phyloP scores from a whole-genome alignment of 108 stramenopile genomes.

The Skeletonema tropicum region DNA sequence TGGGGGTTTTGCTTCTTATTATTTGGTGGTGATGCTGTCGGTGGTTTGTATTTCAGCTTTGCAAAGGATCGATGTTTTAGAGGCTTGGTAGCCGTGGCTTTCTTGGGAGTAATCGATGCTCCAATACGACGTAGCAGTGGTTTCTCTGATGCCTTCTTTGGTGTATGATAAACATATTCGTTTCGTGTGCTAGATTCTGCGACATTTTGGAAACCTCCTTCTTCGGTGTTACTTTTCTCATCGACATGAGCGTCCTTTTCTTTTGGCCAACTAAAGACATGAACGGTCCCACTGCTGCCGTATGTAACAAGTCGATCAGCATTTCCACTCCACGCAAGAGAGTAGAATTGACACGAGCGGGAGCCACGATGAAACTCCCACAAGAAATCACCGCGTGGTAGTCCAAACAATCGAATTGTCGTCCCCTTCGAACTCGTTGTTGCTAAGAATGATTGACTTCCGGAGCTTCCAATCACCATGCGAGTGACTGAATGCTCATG shows the following conservation, averaged over 20 bases:
- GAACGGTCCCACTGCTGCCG: conserved; percentile 47
- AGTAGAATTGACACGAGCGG: conserved; percentile 33
- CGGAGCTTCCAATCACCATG: conserved; percentile 39
- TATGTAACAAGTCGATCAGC: conserved; percentile 37
- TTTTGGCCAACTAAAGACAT: conserved; percentile 39
- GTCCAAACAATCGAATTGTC: conserved; percentile 42
- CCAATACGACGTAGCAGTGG: conserved; percentile 38
- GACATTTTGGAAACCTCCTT: conserved; percentile 25
- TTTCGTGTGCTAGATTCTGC: background rate
- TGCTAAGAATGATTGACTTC: conserved; percentile 17
- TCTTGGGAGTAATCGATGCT: conserved; percentile 11
- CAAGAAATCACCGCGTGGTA: conserved; percentile 34
- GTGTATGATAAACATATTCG: background rate
- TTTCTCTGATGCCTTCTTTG: background rate
- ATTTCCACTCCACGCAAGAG: conserved; percentile 41
- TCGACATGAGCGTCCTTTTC: conserved; percentile 16
- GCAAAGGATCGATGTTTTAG: conserved; percentile 41
- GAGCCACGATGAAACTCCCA: conserved; percentile 55
- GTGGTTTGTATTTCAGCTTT: conserved; percentile 40
- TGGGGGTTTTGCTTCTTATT: conserved; percentile 13
- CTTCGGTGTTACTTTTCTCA: conserved; percentile 6
- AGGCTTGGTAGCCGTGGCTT: conserved; percentile 5
- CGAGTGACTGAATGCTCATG: conserved; percentile 46
- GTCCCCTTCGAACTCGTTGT: conserved; percentile 39
- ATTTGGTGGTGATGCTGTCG: background rate